Percentiles rank a stretch among this genome's conserved stretches.
Conservation (phyloP, 2,329 filamentous ascomycete species). For the Verticillium albo-atrum region DNA sequence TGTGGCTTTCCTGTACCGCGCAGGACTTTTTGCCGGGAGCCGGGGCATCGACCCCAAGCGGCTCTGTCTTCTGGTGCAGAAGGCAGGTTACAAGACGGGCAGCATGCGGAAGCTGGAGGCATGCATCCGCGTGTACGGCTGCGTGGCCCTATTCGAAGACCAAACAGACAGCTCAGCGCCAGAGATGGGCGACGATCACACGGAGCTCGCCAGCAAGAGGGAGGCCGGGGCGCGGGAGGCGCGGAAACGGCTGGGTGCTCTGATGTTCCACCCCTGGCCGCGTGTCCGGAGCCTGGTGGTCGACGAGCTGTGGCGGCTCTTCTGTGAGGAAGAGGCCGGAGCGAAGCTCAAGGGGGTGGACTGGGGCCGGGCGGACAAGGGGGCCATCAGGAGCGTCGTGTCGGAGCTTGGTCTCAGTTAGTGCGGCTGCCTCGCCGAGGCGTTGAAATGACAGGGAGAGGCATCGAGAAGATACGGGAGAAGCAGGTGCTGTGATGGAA, state of each 20-base stretch:
- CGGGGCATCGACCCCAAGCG: slow-evolving; percentile 39
- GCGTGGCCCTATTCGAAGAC: slow-evolving; percentile 44
- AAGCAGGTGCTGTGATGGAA: not conserved
- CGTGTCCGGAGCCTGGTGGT: slow-evolving; percentile 58
- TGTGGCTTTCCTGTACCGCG: slow-evolving; percentile 71
- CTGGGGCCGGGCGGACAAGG: slow-evolving; percentile 52
- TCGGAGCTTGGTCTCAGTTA: slow-evolving; percentile 35
- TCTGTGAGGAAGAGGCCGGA: slow-evolving; percentile 21
- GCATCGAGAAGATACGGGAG: not conserved
- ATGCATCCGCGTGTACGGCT: slow-evolving; percentile 74
- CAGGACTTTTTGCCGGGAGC: slow-evolving; percentile 39
- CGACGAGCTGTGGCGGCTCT: slow-evolving; percentile 54
- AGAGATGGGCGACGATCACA: slow-evolving; percentile 8
- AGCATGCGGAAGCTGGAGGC: slow-evolving; percentile 80
- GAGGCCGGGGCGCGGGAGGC: slow-evolving; percentile 49
- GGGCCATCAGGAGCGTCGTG: slow-evolving; percentile 35
- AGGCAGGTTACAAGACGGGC: slow-evolving; percentile 75
- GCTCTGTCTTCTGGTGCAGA: slow-evolving; percentile 69
- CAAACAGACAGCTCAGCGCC: too few species aligned
- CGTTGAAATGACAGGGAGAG: not conserved
- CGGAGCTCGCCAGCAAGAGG: slow-evolving; percentile 19
- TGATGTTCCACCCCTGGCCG: slow-evolving; percentile 81
- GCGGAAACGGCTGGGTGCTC: slow-evolving; percentile 62
- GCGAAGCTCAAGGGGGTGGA: slow-evolving; percentile 46
- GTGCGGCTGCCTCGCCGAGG: not conserved